These are phyloP conservation scores for Erysimum pusillum DNA, from an alignment of 441 rosid species.

Conservation along the genomic window DNA sequence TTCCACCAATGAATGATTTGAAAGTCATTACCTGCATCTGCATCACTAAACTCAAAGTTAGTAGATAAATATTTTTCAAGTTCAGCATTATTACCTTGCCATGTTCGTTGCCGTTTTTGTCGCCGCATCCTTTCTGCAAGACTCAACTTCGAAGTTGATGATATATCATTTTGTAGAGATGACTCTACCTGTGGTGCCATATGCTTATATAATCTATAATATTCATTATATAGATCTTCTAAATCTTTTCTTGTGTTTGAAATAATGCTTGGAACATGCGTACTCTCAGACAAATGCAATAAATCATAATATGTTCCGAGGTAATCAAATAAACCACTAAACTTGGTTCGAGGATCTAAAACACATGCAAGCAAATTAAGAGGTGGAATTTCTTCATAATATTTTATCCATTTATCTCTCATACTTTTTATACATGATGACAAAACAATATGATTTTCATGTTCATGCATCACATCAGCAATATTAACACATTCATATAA, in stretches of 20 bases:
- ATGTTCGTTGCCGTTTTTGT: conserved; percentile 2
- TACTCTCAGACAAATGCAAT: not conserved
- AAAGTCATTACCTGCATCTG: not conserved
- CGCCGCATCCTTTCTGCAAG: not conserved
- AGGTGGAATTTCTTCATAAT: not conserved
- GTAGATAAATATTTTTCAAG: not conserved
- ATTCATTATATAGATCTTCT: not conserved
- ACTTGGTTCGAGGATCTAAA: not conserved
- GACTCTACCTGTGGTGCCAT: not conserved
- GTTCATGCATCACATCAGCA: conserved; percentile 10
- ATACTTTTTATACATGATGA: not conserved
- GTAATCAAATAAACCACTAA: not conserved
- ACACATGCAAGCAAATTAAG: not conserved
- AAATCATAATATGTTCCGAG: not conserved
- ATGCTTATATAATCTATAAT: not conserved
- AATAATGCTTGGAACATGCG: not conserved
- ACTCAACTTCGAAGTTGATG: not conserved
- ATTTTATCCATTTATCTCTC: not conserved
- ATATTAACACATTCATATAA: conserved; percentile 15
- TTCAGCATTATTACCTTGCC: not conserved
- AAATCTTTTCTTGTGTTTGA: not conserved
- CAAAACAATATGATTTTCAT: not conserved
- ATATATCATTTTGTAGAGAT: not conserved
- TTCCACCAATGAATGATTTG: not conserved
- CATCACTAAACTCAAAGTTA: conserved; percentile 16